A percentile compares a stretch with the other conserved stretches of the same genome.
Evolutionary conservation across 768 basidiomycete genomes (phyloP).

Genomic region (Wakefieldia striispora): DNA sequence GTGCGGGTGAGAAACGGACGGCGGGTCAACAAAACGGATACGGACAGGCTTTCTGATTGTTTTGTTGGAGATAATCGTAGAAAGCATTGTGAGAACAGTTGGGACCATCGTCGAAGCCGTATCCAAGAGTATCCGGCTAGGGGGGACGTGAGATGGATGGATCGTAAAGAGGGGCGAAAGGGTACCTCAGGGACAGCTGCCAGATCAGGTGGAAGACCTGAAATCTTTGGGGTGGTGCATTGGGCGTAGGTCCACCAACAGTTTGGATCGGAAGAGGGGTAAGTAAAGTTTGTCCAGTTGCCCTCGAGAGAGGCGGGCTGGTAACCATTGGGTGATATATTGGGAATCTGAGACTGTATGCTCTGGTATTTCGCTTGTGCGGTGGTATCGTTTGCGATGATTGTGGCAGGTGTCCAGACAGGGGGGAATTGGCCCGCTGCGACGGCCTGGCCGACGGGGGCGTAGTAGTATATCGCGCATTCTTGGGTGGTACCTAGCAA

Average conservation of each 20-base stretch:
- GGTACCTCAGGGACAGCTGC: constrained; percentile 47
- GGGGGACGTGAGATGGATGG: not conserved
- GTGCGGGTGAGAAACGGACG: not conserved
- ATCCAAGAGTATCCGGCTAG: constrained; percentile 53
- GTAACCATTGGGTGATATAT: constrained; percentile 41
- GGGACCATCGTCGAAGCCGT: constrained; percentile 64
- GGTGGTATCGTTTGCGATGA: constrained; percentile 42
- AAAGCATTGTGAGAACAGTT: constrained; percentile 65
- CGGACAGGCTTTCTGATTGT: constrained; percentile 57
- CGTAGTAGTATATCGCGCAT: constrained; percentile 44
- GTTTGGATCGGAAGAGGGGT: constrained; percentile 43
- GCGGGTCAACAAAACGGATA: not conserved
- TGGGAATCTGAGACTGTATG: constrained; percentile 45
- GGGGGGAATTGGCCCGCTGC: constrained; percentile 40
- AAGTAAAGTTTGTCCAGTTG: constrained; percentile 34
- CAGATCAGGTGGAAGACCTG: constrained; percentile 45
- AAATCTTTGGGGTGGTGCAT: constrained; percentile 47
- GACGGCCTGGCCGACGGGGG: constrained; percentile 32
- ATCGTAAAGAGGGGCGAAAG: not conserved
- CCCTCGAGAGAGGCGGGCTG: constrained; percentile 25
- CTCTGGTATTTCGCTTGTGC: constrained; percentile 43
- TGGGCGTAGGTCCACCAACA: constrained; percentile 43
- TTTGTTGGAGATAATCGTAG: constrained; percentile 48
- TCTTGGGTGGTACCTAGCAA: constrained; percentile 35
- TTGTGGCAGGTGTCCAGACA: constrained; percentile 43